phyloP scores from a whole-genome alignment of 768 basidiomycete species.

The Clathrus columnatus region DNA sequence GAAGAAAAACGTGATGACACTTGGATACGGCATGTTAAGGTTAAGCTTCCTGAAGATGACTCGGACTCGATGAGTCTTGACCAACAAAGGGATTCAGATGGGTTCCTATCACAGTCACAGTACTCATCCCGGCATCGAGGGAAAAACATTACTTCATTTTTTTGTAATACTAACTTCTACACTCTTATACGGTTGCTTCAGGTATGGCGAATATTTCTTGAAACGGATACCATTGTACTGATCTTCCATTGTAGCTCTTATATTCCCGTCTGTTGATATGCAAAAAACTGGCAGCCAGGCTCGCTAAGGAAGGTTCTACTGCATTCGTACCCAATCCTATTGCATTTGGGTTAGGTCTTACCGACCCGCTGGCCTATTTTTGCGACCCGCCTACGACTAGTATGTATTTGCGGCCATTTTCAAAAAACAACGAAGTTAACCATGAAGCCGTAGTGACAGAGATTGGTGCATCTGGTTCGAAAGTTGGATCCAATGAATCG shows the following conservation, averaged over 20 bases:
- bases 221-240: conserved; percentile 10
- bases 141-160: conserved; percentile 40
- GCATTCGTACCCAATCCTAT: conserved; percentile 68
- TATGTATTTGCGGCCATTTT: conserved; percentile 9
- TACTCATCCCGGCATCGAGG: conserved; percentile 41
- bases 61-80: not conserved
- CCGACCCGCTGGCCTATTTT: conserved; percentile 42
- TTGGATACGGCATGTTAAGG: conserved; percentile 7
- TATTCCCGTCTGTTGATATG: conserved; percentile 82
- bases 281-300: conserved; percentile 68
- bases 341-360: conserved; percentile 74
- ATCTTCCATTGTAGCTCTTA: conserved; percentile 51
- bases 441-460: not conserved
- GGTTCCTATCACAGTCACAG: not conserved
- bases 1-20: conserved; percentile 1
- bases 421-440: not conserved
- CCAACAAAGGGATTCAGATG: not conserved
- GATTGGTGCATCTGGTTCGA: not conserved
- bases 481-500: not conserved
- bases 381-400: conserved; percentile 9
- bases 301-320: conserved; percentile 55
- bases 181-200: conserved; percentile 81
- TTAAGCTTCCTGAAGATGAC: not conserved
- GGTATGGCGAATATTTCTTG: conserved; percentile 39
- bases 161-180: conserved; percentile 90